Evolutionary conservation across 2,329 filamentous ascomycete genomes (phyloP).

Genomic region (Fusarium brevicatenulatum): DNA sequence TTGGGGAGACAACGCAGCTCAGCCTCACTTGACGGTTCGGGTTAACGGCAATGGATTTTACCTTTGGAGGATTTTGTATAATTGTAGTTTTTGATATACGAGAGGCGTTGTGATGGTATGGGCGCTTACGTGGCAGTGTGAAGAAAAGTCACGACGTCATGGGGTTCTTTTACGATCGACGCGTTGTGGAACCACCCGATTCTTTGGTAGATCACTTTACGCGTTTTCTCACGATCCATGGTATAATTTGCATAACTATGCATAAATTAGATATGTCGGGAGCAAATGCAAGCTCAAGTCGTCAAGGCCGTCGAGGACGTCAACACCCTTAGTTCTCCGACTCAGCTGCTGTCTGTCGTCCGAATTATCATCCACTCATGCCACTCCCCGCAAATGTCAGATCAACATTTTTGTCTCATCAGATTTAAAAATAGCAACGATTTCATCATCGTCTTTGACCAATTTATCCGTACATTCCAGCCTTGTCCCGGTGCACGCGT

Average conservation of each 20-base stretch:
- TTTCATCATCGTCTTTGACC: background rate
- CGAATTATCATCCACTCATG: background rate
- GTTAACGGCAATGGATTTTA: background rate
- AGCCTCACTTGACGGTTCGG: background rate
- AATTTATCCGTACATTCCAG: background rate
- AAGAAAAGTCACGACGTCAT: constrained; percentile 16
- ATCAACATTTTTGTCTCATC: background rate
- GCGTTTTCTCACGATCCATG: background rate
- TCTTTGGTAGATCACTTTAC: background rate
- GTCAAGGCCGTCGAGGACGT: too few relatives aligned
- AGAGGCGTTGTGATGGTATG: background rate
- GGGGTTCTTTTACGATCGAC: background rate
- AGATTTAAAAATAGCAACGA: background rate
- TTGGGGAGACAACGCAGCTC: constrained; percentile 22
- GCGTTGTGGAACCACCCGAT: background rate
- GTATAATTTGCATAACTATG: background rate
- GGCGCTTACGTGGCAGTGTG: constrained; percentile 17
- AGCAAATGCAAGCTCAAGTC: background rate
- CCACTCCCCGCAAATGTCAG: background rate
- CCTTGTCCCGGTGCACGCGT: background rate
- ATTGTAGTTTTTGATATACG: background rate
- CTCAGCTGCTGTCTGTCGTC: too few relatives aligned
- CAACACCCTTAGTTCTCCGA: background rate
- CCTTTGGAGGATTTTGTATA: background rate
- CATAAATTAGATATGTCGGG: too few relatives aligned